phyloP scores from a whole-genome alignment of 164 flowering plant species.

The Tinospora cordifolia region DNA sequence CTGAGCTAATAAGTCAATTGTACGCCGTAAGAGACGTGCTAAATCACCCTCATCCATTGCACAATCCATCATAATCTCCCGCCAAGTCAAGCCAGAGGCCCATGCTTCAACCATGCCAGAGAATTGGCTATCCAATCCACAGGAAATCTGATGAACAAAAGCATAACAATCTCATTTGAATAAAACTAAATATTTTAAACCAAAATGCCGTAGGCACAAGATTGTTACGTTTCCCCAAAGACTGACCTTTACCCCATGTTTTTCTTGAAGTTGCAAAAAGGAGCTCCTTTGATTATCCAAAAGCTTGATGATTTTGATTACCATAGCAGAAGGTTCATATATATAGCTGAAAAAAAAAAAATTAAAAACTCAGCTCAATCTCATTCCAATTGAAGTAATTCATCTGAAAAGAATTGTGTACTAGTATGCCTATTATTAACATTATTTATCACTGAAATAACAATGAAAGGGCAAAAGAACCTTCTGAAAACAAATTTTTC shows the following conservation, averaged over 20 bases:
- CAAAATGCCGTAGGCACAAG: neutral
- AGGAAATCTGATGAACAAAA: conserved; percentile 39
- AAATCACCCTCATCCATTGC: conserved; percentile 99
- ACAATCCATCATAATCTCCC: conserved; percentile 95
- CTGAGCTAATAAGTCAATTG: conserved; percentile 82
- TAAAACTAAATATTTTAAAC: neutral
- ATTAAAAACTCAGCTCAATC: neutral
- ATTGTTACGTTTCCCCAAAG: neutral
- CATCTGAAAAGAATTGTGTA: neutral
- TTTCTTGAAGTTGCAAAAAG: conserved; percentile 65
- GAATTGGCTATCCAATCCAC: conserved; percentile 82
- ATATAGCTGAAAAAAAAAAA: conserved; percentile 44
- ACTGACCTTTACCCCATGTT: conserved; percentile 65
- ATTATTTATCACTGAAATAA: neutral
- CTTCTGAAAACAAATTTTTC: neutral
- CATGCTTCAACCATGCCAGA: conserved; percentile 97
- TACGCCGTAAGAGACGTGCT: conserved; percentile 77
- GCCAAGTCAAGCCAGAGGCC: conserved; percentile 95
- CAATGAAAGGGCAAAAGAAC: neutral
- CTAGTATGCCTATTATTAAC: neutral
- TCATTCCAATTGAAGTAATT: neutral
- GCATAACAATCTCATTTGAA: conserved; percentile 1
- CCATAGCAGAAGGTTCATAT: conserved; percentile 72
- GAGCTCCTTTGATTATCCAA: conserved; percentile 65
- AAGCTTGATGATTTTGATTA: conserved; percentile 33